Evolutionary conservation across 192 early-diverging fungal species (phyloP), one percentile per base, ranked within the genome.

Genomic region (Chytriomyces hyalinus): DNA sequence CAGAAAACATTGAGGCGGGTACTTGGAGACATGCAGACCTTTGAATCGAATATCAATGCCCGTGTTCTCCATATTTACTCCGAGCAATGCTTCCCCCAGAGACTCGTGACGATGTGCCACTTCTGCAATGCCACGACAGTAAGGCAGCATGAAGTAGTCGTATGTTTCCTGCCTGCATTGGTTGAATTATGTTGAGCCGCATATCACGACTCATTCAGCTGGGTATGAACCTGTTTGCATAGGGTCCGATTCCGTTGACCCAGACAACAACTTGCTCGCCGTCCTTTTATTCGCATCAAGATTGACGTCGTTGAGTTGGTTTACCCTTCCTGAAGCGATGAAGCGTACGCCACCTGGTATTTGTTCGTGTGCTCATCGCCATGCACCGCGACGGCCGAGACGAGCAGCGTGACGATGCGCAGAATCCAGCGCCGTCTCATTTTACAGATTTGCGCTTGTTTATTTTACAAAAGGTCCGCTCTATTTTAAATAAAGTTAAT

Each of bases 21-120:
- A 57, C 53, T 57, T 57, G 53, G 36, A 36, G 36, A 36, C 36
- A 36, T 36, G 36, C 36, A 36, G 36, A 93, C 92, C 73, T 46
- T 82, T 64, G 80, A 89, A 94, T n/a, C 79, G 73, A 61, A 94
- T 91, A 0, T 86, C 84, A 48, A 93, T 87, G 24, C 93, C 93
- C 45, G 90, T 84, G 76, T 90, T 90, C 65, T 87, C 84, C 47
- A 94, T 84, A 49, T 93, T 90, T 86, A 93, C 88, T 63, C 93
- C 93, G 50, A 92, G 78, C 15, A 94, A 80, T 3, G 92, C 93
- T 75, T 94, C 93, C 20, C 91, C 93, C 24, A 94, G 79, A 10
- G 91, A 89, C 78, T 94, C 93, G 76, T 94, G 93, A 6, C 57
- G 11, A 73, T 94, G 93, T 28, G 91, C 80, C 11, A 92, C 76